Evolutionary conservation across 805 yeast species (phyloP).

Genomic region (Candida krabiensis): DNA sequence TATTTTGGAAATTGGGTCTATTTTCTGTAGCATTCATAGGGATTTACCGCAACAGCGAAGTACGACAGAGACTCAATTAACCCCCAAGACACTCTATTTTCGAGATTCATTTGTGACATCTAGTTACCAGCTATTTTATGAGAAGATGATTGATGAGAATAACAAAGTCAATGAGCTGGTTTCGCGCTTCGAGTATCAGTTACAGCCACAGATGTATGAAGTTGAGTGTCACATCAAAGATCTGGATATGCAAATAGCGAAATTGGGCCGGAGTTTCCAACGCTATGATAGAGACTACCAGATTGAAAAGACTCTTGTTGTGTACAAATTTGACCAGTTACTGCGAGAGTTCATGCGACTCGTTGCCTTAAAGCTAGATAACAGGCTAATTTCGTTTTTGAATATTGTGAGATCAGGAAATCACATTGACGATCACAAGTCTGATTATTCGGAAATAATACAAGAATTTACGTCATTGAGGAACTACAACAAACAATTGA

Average conservation of each 20-base stretch:
- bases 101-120: constrained; percentile 25
- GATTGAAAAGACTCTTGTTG: constrained; percentile 6
- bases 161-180: constrained; percentile 13
- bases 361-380: constrained; percentile 5
- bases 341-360: constrained; percentile 5
- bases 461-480: constrained; percentile 11
- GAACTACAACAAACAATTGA: constrained; percentile 9
- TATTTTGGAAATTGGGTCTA: constrained; percentile 10
- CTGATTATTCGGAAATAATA: constrained; percentile 8
- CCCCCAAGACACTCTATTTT: constrained; percentile 25
- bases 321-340: constrained; percentile 8
- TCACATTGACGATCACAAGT: background rate
- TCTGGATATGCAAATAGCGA: background rate
- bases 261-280: constrained; percentile 6
- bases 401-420: background rate
- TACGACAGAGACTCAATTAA: constrained; percentile 8
- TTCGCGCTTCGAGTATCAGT: constrained; percentile 17
- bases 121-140: constrained; percentile 23
- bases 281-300: constrained; percentile 10
- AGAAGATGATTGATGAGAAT: constrained; percentile 20
- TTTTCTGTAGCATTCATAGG: constrained; percentile 12
- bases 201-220: constrained; percentile 10
- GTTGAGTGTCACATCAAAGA: constrained; percentile 5
- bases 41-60: constrained; percentile 10
- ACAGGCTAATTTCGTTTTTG: constrained; percentile 1